These are phyloP conservation scores for Limnanthes douglasii DNA, from an alignment of 345 rosid genomes.

Conservation along the genomic window DNA sequence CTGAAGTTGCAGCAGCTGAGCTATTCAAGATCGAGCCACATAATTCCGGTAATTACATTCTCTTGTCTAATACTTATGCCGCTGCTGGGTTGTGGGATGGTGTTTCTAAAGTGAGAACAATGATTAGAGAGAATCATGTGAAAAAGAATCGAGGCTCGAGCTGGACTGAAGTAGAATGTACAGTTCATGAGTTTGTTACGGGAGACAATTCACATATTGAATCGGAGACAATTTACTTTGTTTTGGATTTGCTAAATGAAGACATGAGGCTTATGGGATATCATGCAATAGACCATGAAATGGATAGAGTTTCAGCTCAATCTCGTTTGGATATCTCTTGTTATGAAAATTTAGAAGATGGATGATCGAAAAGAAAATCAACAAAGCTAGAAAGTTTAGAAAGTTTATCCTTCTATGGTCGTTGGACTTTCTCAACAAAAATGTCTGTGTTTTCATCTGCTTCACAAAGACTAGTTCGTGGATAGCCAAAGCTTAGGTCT, in stretches of 20 bases:
- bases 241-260: slow-evolving; percentile 9
- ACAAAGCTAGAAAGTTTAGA: background rate
- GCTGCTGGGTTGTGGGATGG: slow-evolving; percentile 12
- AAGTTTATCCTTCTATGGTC: background rate
- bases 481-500: background rate
- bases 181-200: slow-evolving; percentile 17
- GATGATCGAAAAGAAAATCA: slow-evolving; percentile 2
- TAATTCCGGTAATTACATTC: slow-evolving; percentile 21
- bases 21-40: slow-evolving; percentile 21
- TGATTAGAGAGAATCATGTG: slow-evolving; percentile 14
- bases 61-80: slow-evolving; percentile 16
- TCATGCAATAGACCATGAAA: background rate
- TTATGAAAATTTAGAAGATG: slow-evolving; percentile 4
- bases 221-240: slow-evolving; percentile 12
- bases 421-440: background rate
- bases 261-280: slow-evolving; percentile 14
- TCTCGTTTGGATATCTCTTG: background rate
- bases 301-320: background rate
- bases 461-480: background rate
- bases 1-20: slow-evolving; percentile 15
- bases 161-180: slow-evolving; percentile 18
- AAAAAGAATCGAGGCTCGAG: slow-evolving; percentile 21
- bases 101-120: slow-evolving; percentile 16
- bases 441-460: background rate
- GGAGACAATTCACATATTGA: slow-evolving; percentile 22